Evolutionary conservation across 106 monocot genomes (phyloP), one percentile per base, ranked within the genome.

Genomic region (Chionographis japonica): DNA sequence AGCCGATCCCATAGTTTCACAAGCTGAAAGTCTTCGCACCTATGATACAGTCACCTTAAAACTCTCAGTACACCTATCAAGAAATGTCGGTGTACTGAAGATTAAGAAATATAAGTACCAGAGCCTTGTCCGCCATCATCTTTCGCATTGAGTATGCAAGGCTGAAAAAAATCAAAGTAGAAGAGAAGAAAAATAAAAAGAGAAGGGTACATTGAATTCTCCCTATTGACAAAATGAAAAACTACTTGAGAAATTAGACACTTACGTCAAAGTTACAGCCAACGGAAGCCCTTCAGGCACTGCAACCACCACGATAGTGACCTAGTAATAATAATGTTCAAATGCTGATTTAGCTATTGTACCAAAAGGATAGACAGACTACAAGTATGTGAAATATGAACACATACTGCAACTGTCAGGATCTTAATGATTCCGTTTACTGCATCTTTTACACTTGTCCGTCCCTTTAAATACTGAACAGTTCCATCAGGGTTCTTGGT

Each of bases 1-100:
- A 51, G 97, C 97, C 43, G 97, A 92, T 52, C 97, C 97, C 97
- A 97, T 97, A 52, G 97, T 97, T 85, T 97, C 97, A 84, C 97
- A 97, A 27, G 92, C 89, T 60, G 97, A 89, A 71, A 97, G 92
- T 74, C 92, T 84, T 41, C 97, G 77, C 20, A 97, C 90, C 88
- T 88, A 60, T 56, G 67, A 76, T n/a, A 54, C 50, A 65, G 61
- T 15, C 38, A 56, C 14, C 52, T 39, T 50, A 20, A 18, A 19
- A 56, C 37, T 38, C 14, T 60, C 2, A 51, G 36, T 36, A n/a
- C 49, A 60, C 4, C 9, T 15, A 52, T 52, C 10, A 40, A 36
- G 49, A 40, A 18, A 61, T 50, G 4, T 10, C 57, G 41, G 37
- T 42, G 54, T 9, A 54, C 14, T 65, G 17, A 5, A 11, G 38